Base-by-base conservation (phyloP, 2,329 filamentous ascomycete species). In the Trichoderma sp. region DNA sequence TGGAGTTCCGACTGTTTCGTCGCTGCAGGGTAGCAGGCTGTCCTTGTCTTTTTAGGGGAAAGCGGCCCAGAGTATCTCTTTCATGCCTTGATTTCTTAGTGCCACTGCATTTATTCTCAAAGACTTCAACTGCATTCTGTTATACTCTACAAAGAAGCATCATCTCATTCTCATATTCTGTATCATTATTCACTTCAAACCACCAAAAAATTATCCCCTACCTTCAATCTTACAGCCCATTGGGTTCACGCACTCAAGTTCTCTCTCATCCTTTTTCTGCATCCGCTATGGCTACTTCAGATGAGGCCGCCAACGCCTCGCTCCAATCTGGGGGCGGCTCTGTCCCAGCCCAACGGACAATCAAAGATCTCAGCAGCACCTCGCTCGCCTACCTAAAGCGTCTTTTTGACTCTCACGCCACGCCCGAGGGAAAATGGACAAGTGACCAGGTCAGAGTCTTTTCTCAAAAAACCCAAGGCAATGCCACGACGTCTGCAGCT, bases 321-420 rank as follows among this genome's bases (percentile, higher is more conserved):
- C 70, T 74, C 69, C 83, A 84, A 71, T 84, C 84, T 13, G 85
- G 84, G 68, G 85, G 84, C 71, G 84, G 84, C 53, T 80, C 81
- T 35, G 82, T 81, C 72, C 81, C 80, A 53, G 77, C 81, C 60
- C 74, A 80, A 27, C 81, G 79, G 68, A 76, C 75, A 53, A 77
- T 87, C 73, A 74, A 79, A 49, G 77, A 80, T 27, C 70, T 88
- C 55, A 81, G 82, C 72, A 73, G 79, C 5, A 74, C 79, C 7
- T 73, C 84, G 35, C 72, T 83, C 47, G 72, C 76, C 8, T 81
- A 85, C 67, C 78, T 88, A 21, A 79, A 82, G 72, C 80, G 78
- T 68, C 79, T 87, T 63, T 88, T 84, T 76, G 74, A 80, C 49
- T 74, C 77, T 24, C 81, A 86, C 68, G 81, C 81, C 69, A 80